A percentile compares a stretch with the other conserved stretches of the same genome.
phyloP scores from a whole-genome alignment of 441 rosid genomes.

The Capsella rubella region DNA sequence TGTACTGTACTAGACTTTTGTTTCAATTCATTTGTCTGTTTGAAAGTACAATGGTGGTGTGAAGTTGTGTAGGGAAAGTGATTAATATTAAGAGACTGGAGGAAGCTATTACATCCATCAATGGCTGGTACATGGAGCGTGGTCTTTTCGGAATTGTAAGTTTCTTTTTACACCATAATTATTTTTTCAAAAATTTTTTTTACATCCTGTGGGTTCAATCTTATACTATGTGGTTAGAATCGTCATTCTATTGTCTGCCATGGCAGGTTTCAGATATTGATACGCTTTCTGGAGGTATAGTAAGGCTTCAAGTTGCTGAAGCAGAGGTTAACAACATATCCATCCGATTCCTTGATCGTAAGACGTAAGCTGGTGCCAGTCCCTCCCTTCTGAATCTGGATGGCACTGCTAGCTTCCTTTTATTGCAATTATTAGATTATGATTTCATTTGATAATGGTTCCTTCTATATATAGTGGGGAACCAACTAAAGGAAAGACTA shows the following conservation, averaged over 20 bases:
- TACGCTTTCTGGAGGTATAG: conserved; percentile 89
- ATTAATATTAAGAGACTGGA: conserved; percentile 82
- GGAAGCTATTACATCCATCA: conserved; percentile 87
- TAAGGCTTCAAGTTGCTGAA: conserved; percentile 90
- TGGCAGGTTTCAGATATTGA: conserved; percentile 89
- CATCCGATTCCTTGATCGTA: conserved; percentile 85
- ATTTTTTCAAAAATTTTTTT: background rate
- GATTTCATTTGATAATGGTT: conserved; percentile 30
- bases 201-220: background rate
- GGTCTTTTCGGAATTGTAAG: conserved; percentile 96
- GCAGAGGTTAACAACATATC: conserved; percentile 93
- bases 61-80: conserved; percentile 95
- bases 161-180: conserved; percentile 10
- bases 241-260: conserved; percentile 21
- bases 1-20: background rate
- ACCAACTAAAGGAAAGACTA: conserved; percentile 89
- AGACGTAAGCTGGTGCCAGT: conserved; percentile 69
- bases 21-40: too few species aligned
- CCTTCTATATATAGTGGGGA: conserved; percentile 70
- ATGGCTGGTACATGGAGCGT: conserved; percentile 95
- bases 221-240: conserved; percentile 3
- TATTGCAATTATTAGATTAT: background rate
- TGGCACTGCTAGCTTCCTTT: conserved; percentile 14
- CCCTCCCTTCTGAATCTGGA: conserved; percentile 21
- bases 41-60: conserved; percentile 45